Evolutionary conservation across 306 rosid species (phyloP).

Genomic region (Prunus padus): DNA sequence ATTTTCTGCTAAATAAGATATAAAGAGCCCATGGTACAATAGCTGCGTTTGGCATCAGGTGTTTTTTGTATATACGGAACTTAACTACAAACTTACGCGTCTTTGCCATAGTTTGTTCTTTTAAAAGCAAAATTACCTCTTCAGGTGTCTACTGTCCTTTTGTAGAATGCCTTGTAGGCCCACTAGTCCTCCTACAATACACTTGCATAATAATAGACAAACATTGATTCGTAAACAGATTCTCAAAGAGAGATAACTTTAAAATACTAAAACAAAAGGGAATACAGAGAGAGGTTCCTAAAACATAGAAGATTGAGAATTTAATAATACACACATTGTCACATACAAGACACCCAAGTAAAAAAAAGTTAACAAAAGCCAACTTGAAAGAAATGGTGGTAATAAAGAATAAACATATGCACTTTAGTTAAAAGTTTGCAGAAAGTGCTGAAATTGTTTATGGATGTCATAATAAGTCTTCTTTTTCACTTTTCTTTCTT

Average conservation of each 20-base stretch:
- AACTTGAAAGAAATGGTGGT: neutral
- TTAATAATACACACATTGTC: too few species aligned
- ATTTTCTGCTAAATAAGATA: neutral
- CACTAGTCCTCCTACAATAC: conserved; percentile 82
- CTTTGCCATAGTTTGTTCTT: neutral
- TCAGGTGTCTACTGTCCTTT: conserved; percentile 97
- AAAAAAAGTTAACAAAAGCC: neutral
- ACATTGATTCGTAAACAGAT: neutral
- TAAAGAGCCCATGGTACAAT: neutral
- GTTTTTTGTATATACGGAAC: too few species aligned
- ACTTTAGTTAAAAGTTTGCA: neutral
- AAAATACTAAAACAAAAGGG: neutral
- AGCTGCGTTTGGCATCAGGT: neutral
- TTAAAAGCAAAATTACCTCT: conserved; percentile 52
- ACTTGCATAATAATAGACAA: conserved; percentile 16
- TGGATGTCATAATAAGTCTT: too few species aligned
- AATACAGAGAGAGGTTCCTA: too few species aligned
- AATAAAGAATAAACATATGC: neutral
- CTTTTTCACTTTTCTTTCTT: too few species aligned
- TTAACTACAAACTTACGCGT: neutral
- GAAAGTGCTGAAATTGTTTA: neutral
- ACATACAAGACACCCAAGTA: neutral
- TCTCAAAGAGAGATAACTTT: neutral
- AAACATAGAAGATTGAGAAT: too few species aligned
- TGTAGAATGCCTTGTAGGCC: conserved; percentile 97